Evolutionary conservation across 2,329 filamentous ascomycete species (phyloP).

Genomic region (Neophaeococcomyces aloes): DNA sequence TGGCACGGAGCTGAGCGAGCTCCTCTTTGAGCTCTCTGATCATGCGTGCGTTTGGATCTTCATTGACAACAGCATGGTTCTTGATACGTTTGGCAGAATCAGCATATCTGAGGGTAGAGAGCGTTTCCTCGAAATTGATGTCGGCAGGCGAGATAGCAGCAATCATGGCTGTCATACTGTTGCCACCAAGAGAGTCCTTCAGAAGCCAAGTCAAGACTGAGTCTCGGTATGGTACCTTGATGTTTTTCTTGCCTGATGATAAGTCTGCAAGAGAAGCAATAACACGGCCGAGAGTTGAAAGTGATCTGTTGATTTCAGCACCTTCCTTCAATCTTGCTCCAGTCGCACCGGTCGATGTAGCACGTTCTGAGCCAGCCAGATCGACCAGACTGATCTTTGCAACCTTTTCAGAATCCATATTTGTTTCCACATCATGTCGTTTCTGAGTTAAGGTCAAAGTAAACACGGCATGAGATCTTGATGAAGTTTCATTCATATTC

Average conservation of each 20-base stretch:
- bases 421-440: constrained; percentile 78
- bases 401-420: constrained; percentile 95
- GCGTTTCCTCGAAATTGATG: constrained; percentile 97
- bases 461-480: constrained; percentile 95
- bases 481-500: constrained; percentile 99
- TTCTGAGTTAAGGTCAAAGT: constrained; percentile 94
- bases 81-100: constrained; percentile 98
- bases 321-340: constrained; percentile 93
- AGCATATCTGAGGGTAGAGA: constrained; percentile 90
- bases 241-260: constrained; percentile 69
- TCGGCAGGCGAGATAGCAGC: constrained; percentile 95
- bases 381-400: constrained; percentile 97
- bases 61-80: constrained; percentile 98
- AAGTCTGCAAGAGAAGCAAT: constrained; percentile 91
- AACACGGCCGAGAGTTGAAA: constrained; percentile 92
- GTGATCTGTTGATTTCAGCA: constrained; percentile 93
- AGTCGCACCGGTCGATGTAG: constrained; percentile 91
- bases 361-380: constrained; percentile 92
- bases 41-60: constrained; percentile 98
- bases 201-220: constrained; percentile 92
- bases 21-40: constrained; percentile 97
- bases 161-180: constrained; percentile 99
- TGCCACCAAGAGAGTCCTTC: constrained; percentile 93
- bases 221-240: constrained; percentile 90
- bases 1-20: constrained; percentile 70